A percentile compares a stretch with the other conserved stretches of the same genome.
These are phyloP conservation scores for Fusarium sambucinum DNA, from an alignment of 2,329 filamentous ascomycete species.

Conservation along the genomic window DNA sequence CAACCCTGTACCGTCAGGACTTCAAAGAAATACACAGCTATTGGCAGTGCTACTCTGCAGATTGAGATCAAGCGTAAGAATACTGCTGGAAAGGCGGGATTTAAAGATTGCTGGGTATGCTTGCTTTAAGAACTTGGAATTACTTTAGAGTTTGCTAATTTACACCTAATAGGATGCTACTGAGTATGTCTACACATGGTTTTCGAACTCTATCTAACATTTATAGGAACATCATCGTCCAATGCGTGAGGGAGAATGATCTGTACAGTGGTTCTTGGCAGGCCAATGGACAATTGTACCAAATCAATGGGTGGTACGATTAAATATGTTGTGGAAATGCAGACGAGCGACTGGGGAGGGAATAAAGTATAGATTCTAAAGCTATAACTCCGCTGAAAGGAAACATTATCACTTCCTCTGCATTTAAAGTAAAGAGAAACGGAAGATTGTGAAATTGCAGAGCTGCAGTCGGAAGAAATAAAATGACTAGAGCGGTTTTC, in stretches of 20 bases:
- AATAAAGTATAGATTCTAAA: too few species aligned
- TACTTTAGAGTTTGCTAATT: neutral
- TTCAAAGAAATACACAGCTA: neutral
- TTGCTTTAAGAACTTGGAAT: neutral
- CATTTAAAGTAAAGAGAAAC: too few species aligned
- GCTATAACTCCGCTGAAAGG: too few species aligned
- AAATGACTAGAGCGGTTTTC: too few species aligned
- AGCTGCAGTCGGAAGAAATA: too few species aligned
- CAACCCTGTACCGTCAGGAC: neutral
- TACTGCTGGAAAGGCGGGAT: neutral
- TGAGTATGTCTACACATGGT: rapidly evolving
- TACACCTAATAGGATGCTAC: neutral
- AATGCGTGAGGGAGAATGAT: neutral
- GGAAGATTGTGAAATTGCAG: too few species aligned
- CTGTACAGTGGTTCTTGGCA: neutral
- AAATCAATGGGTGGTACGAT: neutral
- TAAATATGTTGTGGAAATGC: too few species aligned
- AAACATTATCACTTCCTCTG: too few species aligned
- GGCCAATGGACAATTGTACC: neutral
- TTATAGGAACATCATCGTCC: neutral
- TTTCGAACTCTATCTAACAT: neutral
- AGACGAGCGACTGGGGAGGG: too few species aligned
- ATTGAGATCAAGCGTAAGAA: slow-evolving; percentile 4
- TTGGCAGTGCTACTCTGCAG: neutral
- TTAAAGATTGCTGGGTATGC: slow-evolving; percentile 16